Evolutionary conservation across 345 rosid genomes (phyloP).

Genomic region (Melaleuca alternifolia): DNA sequence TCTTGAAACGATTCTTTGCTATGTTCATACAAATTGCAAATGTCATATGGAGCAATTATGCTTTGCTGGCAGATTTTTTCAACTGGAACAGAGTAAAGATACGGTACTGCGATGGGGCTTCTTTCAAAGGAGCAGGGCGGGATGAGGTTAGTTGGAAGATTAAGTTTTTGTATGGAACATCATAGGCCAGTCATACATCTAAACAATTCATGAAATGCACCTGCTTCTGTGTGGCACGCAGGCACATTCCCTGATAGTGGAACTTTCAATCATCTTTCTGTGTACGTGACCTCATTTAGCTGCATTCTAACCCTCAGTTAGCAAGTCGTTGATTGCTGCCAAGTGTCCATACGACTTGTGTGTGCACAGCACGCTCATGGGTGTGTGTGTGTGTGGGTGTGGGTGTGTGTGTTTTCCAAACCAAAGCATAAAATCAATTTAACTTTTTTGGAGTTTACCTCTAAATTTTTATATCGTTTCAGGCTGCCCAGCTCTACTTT

Average conservation of each 20-base stretch:
- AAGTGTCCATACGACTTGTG: neutral
- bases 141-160: slow-evolving; percentile 36
- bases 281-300: neutral
- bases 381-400: no score
- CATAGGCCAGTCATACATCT: neutral
- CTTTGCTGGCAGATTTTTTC: slow-evolving; percentile 54
- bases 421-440: neutral
- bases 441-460: neutral
- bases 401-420: neutral
- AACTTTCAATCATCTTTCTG: neutral
- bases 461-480: neutral
- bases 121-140: slow-evolving; percentile 64
- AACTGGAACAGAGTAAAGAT: slow-evolving; percentile 90
- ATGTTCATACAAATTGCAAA: neutral
- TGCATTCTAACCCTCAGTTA: neutral
- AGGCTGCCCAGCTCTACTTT: slow-evolving; percentile 48
- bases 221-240: neutral
- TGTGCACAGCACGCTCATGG: neutral
- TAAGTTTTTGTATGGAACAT: neutral
- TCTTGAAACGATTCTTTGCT: neutral
- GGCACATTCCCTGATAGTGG: neutral
- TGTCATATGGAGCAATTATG: neutral
- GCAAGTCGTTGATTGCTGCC: neutral
- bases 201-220: neutral
- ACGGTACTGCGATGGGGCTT: slow-evolving; percentile 94